A percentile compares a stretch with the other conserved stretches of the same genome.
Conservation (phyloP, 805 yeast genomes). For the Isabelozyma rhagii region DNA sequence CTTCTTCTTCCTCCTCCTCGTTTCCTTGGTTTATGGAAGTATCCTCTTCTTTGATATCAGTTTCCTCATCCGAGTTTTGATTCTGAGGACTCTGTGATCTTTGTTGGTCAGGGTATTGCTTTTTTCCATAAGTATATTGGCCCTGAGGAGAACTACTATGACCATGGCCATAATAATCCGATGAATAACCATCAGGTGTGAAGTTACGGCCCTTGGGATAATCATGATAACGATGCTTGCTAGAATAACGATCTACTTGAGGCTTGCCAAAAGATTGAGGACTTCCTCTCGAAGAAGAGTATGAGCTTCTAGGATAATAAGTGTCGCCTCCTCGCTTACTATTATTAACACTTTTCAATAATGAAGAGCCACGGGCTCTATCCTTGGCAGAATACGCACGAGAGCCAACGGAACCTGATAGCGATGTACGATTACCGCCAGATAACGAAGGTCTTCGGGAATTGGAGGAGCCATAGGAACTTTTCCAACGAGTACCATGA, state of each 20-base stretch:
- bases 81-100: not conserved
- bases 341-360: constrained; percentile 15
- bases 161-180: constrained; percentile 1
- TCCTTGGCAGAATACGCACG: constrained; percentile 17
- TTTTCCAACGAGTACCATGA: not conserved
- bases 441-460: constrained; percentile 5
- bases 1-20: constrained; percentile 45
- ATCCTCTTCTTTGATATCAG: not conserved
- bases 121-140: not conserved
- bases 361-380: constrained; percentile 13
- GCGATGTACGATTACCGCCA: constrained; percentile 14
- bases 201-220: constrained; percentile 6
- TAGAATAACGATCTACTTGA: constrained; percentile 10
- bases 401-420: constrained; percentile 20
- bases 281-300: not conserved
- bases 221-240: constrained; percentile 3
- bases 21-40: constrained; percentile 1
- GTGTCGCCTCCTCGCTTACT: constrained; percentile 20
- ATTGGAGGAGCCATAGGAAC: constrained; percentile 5
- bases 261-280: not conserved
- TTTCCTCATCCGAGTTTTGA: constrained; percentile 3
- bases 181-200: constrained; percentile 1
- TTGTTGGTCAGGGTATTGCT: not conserved
- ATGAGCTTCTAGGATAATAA: constrained; percentile 23
- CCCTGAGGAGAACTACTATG: constrained; percentile 5